Evolutionary conservation across 176 grass and related monocot genomes (phyloP).

Genomic region (Hordeum vulgare): DNA sequence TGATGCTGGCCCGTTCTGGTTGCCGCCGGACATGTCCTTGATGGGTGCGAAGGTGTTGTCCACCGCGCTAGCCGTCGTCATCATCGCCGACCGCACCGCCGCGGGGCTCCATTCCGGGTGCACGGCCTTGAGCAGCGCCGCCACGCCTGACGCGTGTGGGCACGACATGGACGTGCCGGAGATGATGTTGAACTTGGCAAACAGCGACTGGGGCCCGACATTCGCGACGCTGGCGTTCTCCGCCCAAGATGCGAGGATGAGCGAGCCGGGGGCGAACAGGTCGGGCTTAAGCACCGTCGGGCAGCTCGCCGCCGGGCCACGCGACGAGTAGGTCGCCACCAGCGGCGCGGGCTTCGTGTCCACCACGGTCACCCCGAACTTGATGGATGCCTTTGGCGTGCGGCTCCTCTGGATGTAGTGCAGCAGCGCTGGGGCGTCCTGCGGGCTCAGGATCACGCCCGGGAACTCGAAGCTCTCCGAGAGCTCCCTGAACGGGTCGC

Average conservation of each 20-base stretch:
- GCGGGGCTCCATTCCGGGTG: slow-evolving; percentile 65
- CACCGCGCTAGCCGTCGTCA: slow-evolving; percentile 56
- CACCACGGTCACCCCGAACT: slow-evolving; percentile 46
- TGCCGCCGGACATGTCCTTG: slow-evolving; percentile 36
- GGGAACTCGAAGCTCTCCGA: slow-evolving; percentile 36
- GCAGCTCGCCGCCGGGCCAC: slow-evolving; percentile 55
- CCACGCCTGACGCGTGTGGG: slow-evolving; percentile 62
- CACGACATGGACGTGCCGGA: slow-evolving; percentile 18
- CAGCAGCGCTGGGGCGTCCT: slow-evolving; percentile 29
- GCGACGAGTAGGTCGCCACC: slow-evolving; percentile 56
- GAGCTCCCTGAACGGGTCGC: slow-evolving; percentile 10
- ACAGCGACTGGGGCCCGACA: slow-evolving; percentile 32
- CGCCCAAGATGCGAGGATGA: slow-evolving; percentile 59
- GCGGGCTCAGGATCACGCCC: slow-evolving; percentile 40
- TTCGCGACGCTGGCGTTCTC: slow-evolving; percentile 30
- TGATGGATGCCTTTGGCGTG: slow-evolving; percentile 31
- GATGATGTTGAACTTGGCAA: slow-evolving; percentile 1
- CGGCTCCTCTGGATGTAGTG: slow-evolving; percentile 45
- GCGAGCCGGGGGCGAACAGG: slow-evolving; percentile 55
- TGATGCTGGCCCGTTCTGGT: background rate
- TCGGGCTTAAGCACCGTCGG: slow-evolving; percentile 71
- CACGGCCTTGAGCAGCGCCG: slow-evolving; percentile 49
- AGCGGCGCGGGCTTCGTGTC: slow-evolving; percentile 30
- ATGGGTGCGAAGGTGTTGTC: slow-evolving; percentile 56
- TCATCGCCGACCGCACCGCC: slow-evolving; percentile 59